Base-by-base conservation (phyloP, 2,329 filamentous ascomycete species). In the Parastagonospora nodorum region DNA sequence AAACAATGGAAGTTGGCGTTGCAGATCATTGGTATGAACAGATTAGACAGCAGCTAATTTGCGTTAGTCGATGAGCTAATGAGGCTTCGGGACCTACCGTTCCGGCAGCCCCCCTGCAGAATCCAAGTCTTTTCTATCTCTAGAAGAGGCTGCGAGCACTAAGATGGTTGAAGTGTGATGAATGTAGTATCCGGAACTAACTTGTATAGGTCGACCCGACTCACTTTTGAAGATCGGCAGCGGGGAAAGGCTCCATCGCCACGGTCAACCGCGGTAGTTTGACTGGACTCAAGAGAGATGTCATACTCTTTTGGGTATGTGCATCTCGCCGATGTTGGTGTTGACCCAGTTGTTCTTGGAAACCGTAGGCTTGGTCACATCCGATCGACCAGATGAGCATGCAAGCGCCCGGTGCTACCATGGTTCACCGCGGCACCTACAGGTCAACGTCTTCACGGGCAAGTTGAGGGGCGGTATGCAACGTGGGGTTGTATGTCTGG, bases 261-360 rank as follows among this genome's bases (percentile, higher is more conserved):
- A 15, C 39, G 43, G 39, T 46, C n/a, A n/a, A 37, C 48, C 42
- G 43, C 42, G 48, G 48, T 32, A 28, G 19, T 47, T 45, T 39
- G 28, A 8, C 14, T 15, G 30, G 19, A 19, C 19, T 12, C 15
- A 11, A 39, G 8, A 19, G 14, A 39, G 10, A 32, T n/a, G n/a
- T 32, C 10, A 32, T n/a, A n/a, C 30, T 7, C 30, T 32, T n/a
- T 32, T 32, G 30, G n/a, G 30, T 32, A 11, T 32, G 9, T 10
- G 30, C 30, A n/a, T 11, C 8, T 36, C 27, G 15, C 8, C 19
- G 19, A 24, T 5, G 19, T 24, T 24, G 19, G 19, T 24, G 19
- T 24, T 24, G 19, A 24, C 19, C 19, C 19, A 24, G 19, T 24
- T 24, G 19, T 24, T 24, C 19, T 24, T 24, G 5, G 19, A 24